A percentile compares a stretch with the other conserved stretches of the same genome.
These are phyloP conservation scores for Coemansia sp. DNA, from an alignment of 192 early-diverging fungal genomes.

Conservation along the genomic window DNA sequence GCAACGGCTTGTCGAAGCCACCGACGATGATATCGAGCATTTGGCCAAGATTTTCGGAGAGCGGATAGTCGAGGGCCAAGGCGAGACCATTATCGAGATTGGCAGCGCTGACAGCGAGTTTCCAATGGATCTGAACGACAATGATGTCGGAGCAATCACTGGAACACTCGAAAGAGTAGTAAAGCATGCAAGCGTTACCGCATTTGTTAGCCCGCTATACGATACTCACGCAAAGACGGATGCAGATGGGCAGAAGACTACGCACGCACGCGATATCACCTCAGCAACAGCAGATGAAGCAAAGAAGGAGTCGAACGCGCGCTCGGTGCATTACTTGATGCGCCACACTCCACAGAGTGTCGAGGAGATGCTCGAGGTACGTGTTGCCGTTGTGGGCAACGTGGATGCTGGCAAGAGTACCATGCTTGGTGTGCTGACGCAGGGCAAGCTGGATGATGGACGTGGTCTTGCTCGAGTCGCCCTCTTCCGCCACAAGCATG, in stretches of 20 bases:
- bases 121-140: slow-evolving; percentile 60
- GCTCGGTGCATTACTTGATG: slow-evolving; percentile 53
- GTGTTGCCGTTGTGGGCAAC: slow-evolving; percentile 89
- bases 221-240: slow-evolving; percentile 15
- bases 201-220: slow-evolving; percentile 35
- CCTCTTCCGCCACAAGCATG: slow-evolving; percentile 87
- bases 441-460: slow-evolving; percentile 88
- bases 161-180: slow-evolving; percentile 42
- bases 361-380: slow-evolving; percentile 80
- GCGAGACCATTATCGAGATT: slow-evolving; percentile 77
- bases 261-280: slow-evolving; percentile 18
- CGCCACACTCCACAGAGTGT: slow-evolving; percentile 68
- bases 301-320: slow-evolving; percentile 7
- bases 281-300: background rate
- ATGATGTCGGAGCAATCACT: slow-evolving; percentile 48
- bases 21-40: slow-evolving; percentile 48
- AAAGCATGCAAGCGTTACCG: slow-evolving; percentile 6
- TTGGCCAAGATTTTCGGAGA: slow-evolving; percentile 39
- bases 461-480: slow-evolving; percentile 87
- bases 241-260: background rate
- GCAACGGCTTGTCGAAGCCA: slow-evolving; percentile 53
- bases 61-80: slow-evolving; percentile 59
- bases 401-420: slow-evolving; percentile 88
- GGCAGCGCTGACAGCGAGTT: slow-evolving; percentile 73
- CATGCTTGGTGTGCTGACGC: slow-evolving; percentile 85